Percentiles rank a stretch among this genome's conserved stretches.
phyloP scores from a whole-genome alignment of 306 rosid species.

The Potentilla sterilis region DNA sequence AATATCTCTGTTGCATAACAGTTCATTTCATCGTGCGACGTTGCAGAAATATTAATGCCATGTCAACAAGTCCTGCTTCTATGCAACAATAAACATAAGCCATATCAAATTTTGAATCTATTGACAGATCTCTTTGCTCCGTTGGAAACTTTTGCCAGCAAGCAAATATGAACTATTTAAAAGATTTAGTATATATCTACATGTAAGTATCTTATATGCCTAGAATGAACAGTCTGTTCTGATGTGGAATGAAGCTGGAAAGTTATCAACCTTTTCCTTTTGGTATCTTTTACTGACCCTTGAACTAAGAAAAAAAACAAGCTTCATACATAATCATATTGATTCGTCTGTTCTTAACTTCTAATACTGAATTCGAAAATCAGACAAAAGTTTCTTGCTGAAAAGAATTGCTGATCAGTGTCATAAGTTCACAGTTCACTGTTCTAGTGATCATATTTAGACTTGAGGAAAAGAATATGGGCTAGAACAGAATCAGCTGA shows the following conservation, averaged over 20 bases:
- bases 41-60: neutral
- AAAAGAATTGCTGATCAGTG: neutral
- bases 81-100: neutral
- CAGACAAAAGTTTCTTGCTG: neutral
- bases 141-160: neutral
- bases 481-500: neutral
- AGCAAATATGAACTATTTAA: neutral
- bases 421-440: neutral
- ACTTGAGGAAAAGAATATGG: neutral
- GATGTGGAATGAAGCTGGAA: constrained; percentile 4
- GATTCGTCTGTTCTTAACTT: neutral
- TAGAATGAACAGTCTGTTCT: neutral
- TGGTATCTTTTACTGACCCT: neutral
- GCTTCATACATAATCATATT: neutral
- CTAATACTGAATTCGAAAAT: constrained; percentile 11
- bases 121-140: neutral
- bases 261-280: neutral
- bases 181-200: neutral
- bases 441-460: neutral
- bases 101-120: neutral
- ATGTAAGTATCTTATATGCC: neutral
- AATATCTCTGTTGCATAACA: neutral
- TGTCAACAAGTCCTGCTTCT: neutral
- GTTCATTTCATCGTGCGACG: neutral
- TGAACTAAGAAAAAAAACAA: neutral